Percentiles rank a stretch among this genome's conserved stretches.
phyloP scores from a whole-genome alignment of 805 yeast genomes.

The Candida dendrica region DNA sequence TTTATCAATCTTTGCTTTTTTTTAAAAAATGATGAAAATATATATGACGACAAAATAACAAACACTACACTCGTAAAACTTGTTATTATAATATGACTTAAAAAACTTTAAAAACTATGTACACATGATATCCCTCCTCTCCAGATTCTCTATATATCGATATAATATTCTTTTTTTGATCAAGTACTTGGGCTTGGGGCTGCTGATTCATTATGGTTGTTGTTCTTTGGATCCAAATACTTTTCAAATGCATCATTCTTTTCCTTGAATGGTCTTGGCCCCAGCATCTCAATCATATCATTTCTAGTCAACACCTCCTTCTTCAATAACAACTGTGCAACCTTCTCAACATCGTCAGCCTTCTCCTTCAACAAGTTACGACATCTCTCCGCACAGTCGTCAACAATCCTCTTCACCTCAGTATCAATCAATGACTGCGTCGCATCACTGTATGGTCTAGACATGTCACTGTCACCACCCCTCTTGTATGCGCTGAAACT shows the following conservation, averaged over 20 bases:
- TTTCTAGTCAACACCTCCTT: slow-evolving; percentile 92
- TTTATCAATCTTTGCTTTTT: no score
- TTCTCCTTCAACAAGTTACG: slow-evolving; percentile 59
- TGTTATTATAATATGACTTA: not conserved
- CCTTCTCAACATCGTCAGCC: slow-evolving; percentile 67
- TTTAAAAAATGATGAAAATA: no score
- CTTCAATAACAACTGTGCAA: slow-evolving; percentile 78
- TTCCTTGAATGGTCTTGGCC: slow-evolving; percentile 89
- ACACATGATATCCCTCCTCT: not conserved
- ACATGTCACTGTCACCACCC: slow-evolving; percentile 49
- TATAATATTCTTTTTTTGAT: not conserved
- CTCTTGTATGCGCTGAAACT: slow-evolving; percentile 28
- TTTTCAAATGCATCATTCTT: slow-evolving; percentile 86
- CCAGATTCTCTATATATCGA: not conserved
- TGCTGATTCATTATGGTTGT: not conserved
- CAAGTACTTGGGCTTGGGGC: not conserved
- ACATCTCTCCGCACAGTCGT: slow-evolving; percentile 70
- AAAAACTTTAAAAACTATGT: not conserved
- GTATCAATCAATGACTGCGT: slow-evolving; percentile 76
- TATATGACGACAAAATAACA: no score
- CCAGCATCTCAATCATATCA: slow-evolving; percentile 84
- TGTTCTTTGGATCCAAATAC: slow-evolving; percentile 33
- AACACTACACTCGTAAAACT: no score
- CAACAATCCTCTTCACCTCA: slow-evolving; percentile 75
- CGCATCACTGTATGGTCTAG: slow-evolving; percentile 85